These are phyloP conservation scores for Rhipidocladum racemiflorum DNA, from an alignment of 176 grass and related monocot genomes.

Conservation along the genomic window DNA sequence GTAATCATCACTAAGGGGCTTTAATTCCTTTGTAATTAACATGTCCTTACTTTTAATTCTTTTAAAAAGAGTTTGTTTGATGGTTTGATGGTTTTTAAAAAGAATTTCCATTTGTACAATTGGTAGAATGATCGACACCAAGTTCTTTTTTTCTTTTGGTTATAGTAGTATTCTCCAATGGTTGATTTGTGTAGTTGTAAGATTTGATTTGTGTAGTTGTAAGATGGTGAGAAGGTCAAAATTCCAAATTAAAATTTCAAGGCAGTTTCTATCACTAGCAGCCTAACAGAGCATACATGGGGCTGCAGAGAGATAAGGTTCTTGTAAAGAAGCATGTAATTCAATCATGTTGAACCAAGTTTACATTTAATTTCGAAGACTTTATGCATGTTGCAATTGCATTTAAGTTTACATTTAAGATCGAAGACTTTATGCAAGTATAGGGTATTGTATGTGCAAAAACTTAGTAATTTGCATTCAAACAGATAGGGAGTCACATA, in stretches of 20 bases:
- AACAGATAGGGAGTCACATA: too few species aligned
- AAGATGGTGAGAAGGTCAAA: background rate
- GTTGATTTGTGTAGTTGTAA: background rate
- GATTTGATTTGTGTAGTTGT: conserved; percentile 11
- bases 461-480: too few species aligned
- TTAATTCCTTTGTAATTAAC: too few species aligned
- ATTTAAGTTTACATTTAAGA: background rate
- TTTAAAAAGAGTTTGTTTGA: too few species aligned
- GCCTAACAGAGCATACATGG: background rate
- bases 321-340: background rate
- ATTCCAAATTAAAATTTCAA: background rate
- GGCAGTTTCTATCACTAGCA: background rate
- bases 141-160: too few species aligned
- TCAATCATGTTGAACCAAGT: background rate
- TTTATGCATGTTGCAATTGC: background rate
- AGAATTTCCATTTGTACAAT: too few species aligned
- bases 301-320: background rate
- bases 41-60: too few species aligned
- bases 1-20: too few species aligned
- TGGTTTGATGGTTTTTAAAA: too few species aligned
- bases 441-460: too few species aligned
- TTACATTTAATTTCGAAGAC: background rate
- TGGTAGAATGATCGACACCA: too few species aligned
- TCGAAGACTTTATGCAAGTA: too few species aligned
- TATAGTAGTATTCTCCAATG: conserved; percentile 1